phyloP scores from a whole-genome alignment of 176 grass and related monocot species.

The Stipa capillata region DNA sequence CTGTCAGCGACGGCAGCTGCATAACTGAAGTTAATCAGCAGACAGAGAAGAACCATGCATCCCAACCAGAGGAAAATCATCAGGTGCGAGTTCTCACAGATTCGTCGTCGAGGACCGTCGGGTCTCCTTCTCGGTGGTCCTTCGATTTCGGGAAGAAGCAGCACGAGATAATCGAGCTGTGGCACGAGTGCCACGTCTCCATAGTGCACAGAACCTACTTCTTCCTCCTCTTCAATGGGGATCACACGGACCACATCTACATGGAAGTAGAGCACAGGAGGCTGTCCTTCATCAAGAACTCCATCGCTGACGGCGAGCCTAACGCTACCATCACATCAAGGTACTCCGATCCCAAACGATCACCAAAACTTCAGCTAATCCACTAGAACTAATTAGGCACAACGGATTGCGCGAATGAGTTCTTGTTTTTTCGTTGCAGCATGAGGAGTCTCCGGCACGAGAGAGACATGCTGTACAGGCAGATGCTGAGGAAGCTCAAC shows the following conservation, averaged over 20 bases:
- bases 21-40: slow-evolving; percentile 15
- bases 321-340: slow-evolving; percentile 39
- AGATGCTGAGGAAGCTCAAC: slow-evolving; percentile 63
- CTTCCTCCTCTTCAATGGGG: slow-evolving; percentile 87
- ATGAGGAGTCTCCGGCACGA: slow-evolving; percentile 58
- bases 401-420: neutral
- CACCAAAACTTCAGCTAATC: neutral
- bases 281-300: slow-evolving; percentile 59
- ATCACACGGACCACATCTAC: slow-evolving; percentile 71
- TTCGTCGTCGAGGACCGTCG: neutral
- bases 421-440: slow-evolving; percentile 26
- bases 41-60: neutral
- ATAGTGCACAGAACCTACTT: slow-evolving; percentile 84
- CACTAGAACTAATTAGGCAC: neutral
- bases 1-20: neutral
- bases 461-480: slow-evolving; percentile 75
- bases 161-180: slow-evolving; percentile 63
- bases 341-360: slow-evolving; percentile 1
- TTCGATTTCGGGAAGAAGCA: slow-evolving; percentile 67
- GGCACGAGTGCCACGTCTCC: slow-evolving; percentile 79
- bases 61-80: slow-evolving; percentile 21
- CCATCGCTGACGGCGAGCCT: slow-evolving; percentile 17
- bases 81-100: slow-evolving; percentile 23
- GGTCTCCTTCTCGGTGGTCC: slow-evolving; percentile 35
- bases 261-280: slow-evolving; percentile 85